A percentile compares a stretch with the other conserved stretches of the same genome.
Conservation (phyloP, 495 filamentous ascomycete species). For the Xylaria acuta region DNA sequence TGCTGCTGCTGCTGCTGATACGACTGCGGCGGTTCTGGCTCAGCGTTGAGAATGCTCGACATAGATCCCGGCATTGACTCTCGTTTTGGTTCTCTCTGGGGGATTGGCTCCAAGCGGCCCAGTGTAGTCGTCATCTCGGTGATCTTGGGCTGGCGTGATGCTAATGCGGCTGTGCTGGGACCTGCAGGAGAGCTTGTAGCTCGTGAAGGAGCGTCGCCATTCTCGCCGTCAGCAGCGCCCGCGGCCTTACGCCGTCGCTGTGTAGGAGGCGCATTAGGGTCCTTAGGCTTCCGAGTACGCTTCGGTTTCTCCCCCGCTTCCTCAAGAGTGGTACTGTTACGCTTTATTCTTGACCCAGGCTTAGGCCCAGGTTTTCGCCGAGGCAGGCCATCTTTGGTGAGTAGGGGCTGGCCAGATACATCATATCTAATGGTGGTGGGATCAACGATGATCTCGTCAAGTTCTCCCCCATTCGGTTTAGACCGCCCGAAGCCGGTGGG, state of each 20-base stretch:
- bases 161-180: constrained; percentile 1
- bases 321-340: constrained; percentile 41
- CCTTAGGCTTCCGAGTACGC: constrained; percentile 61
- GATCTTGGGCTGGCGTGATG: constrained; percentile 44
- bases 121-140: constrained; percentile 41
- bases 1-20: constrained; percentile 34
- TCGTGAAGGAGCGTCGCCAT: constrained; percentile 31
- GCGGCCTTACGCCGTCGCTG: constrained; percentile 59
- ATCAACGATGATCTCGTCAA: constrained; percentile 42
- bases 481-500: constrained; percentile 30
- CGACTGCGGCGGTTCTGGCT: constrained; percentile 47
- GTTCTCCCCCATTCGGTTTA: constrained; percentile 36
- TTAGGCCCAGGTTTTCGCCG: constrained; percentile 60
- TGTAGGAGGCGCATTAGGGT: constrained; percentile 59
- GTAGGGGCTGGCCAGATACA: constrained; percentile 38
- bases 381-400: constrained; percentile 55
- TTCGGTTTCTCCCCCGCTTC: constrained; percentile 59
- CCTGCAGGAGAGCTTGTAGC: constrained; percentile 26
- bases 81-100: constrained; percentile 47
- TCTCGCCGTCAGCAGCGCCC: constrained; percentile 39
- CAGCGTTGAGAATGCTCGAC: constrained; percentile 57
- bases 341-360: constrained; percentile 55
- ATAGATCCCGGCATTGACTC: constrained; percentile 52
- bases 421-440: constrained; percentile 40
- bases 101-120: constrained; percentile 38